phyloP scores from a whole-genome alignment of 345 rosid genomes.

The Eucalyptus regnans region DNA sequence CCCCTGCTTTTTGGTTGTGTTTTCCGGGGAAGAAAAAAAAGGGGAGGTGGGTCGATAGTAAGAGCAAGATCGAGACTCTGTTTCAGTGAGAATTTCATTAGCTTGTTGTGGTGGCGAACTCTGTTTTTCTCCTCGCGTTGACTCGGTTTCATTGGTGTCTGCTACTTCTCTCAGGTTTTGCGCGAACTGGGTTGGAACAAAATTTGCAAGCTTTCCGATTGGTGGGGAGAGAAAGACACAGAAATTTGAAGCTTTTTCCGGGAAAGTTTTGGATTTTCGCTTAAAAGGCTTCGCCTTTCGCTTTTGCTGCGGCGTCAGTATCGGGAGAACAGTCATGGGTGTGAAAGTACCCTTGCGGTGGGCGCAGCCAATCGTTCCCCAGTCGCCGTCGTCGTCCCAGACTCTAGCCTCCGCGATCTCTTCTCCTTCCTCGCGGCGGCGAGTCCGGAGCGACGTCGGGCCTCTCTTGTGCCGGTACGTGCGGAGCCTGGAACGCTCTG shows the following conservation, averaged over 20 bases:
- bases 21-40: not conserved
- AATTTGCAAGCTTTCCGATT: not conserved
- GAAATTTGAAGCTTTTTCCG: not conserved
- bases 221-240: not conserved
- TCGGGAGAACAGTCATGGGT: slow-evolving; percentile 25
- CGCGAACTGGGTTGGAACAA: not conserved
- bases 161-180: not conserved
- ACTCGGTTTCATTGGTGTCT: not conserved
- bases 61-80: not conserved
- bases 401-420: slow-evolving; percentile 44
- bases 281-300: not conserved
- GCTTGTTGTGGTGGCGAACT: not conserved
- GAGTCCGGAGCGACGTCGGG: slow-evolving; percentile 11
- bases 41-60: not conserved
- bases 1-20: not conserved
- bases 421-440: slow-evolving; percentile 38
- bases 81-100: not conserved
- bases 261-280: not conserved
- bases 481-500: slow-evolving; percentile 26
- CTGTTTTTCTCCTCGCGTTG: not conserved
- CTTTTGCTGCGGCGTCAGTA: not conserved
- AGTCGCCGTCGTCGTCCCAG: slow-evolving; percentile 46
- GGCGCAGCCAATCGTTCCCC: slow-evolving; percentile 43
- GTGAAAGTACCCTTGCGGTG: slow-evolving; percentile 63
- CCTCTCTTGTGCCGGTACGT: slow-evolving; percentile 15